Conservation (phyloP, 2,329 filamentous ascomycete genomes). For the Ophiostoma perfectum region DNA sequence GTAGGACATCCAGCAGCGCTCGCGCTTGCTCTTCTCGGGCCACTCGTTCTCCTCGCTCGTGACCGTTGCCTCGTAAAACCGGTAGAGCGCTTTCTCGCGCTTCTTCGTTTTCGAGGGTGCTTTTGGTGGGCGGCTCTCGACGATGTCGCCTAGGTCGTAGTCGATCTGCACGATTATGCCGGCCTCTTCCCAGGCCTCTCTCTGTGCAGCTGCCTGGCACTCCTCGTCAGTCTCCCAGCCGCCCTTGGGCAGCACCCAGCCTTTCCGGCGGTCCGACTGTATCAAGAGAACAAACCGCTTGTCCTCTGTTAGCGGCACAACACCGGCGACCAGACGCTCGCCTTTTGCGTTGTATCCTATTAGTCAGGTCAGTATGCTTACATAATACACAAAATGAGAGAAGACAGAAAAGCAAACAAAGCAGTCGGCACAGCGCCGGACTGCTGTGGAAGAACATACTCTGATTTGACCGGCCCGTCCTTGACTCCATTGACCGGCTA, state of each 20-base stretch:
- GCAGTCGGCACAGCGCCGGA: too few species aligned
- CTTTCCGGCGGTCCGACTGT: conserved; percentile 82
- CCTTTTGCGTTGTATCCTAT: conserved; percentile 86
- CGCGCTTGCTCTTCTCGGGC: conserved; percentile 91
- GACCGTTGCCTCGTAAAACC: conserved; percentile 85
- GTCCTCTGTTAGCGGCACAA: conserved; percentile 83
- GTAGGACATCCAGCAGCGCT: conserved; percentile 85
- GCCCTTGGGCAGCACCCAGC: conserved; percentile 96
- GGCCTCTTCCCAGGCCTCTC: conserved; percentile 97
- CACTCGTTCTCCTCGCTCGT: conserved; percentile 78
- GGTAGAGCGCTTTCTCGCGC: conserved; percentile 59
- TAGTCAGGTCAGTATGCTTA: conserved; percentile 5
- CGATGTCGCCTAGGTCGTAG: conserved; percentile 79
- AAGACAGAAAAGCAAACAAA: too few species aligned
- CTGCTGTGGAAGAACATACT: conserved; percentile 51
- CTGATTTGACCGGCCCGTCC: conserved; percentile 72
- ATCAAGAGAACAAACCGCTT: conserved; percentile 87
- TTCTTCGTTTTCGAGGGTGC: conserved; percentile 49
- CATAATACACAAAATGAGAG: too few species aligned
- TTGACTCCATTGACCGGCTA: conserved; percentile 62
- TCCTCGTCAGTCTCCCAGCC: conserved; percentile 96
- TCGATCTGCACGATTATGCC: conserved; percentile 82
- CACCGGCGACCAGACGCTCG: conserved; percentile 89
- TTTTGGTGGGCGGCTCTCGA: conserved; percentile 77
- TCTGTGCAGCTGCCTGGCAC: conserved; percentile 73